These are phyloP conservation scores for Fusarium aywerte DNA, from an alignment of 2,329 filamentous ascomycete species.

Conservation along the genomic window DNA sequence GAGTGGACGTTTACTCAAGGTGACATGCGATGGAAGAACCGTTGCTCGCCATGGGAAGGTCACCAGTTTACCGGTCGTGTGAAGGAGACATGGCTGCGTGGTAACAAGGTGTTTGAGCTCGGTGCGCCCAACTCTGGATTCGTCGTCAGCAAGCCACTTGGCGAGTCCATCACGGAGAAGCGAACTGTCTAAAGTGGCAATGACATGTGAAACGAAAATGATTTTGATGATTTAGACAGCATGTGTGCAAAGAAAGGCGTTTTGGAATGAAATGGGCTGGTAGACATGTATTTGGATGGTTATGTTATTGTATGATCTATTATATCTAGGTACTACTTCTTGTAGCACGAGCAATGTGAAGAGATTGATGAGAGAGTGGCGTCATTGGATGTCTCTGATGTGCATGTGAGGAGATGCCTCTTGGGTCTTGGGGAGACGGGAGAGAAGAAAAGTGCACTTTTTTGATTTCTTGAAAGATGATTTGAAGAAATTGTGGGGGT, in stretches of 20 bases:
- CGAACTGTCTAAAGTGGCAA: conserved; percentile 53
- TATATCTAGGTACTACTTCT: neutral
- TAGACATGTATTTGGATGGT: neutral
- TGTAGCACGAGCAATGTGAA: conserved; percentile 24
- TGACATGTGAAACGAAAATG: conserved; percentile 21
- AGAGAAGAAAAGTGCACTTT: neutral
- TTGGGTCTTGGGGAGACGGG: neutral
- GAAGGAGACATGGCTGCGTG: conserved; percentile 85
- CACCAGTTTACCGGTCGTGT: conserved; percentile 82
- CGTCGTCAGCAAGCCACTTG: conserved; percentile 59
- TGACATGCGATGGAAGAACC: conserved; percentile 95
- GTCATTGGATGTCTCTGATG: conserved; percentile 27
- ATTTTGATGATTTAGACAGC: conserved; percentile 24
- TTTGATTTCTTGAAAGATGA: conserved; percentile 6
- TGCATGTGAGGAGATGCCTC: neutral
- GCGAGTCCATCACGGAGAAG: conserved; percentile 70
- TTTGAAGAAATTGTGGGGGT: conserved; percentile 36
- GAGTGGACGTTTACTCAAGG: conserved; percentile 77
- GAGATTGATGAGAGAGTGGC: conserved; percentile 20
- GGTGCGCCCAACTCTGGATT: conserved; percentile 65
- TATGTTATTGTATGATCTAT: neutral
- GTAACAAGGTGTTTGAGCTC: conserved; percentile 76
- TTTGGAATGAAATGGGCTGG: neutral
- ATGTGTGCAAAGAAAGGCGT: conserved; percentile 12
- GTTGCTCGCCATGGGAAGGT: conserved; percentile 90